Conservation (phyloP, 2,329 filamentous ascomycete genomes). For the Penicillium rolfsii region DNA sequence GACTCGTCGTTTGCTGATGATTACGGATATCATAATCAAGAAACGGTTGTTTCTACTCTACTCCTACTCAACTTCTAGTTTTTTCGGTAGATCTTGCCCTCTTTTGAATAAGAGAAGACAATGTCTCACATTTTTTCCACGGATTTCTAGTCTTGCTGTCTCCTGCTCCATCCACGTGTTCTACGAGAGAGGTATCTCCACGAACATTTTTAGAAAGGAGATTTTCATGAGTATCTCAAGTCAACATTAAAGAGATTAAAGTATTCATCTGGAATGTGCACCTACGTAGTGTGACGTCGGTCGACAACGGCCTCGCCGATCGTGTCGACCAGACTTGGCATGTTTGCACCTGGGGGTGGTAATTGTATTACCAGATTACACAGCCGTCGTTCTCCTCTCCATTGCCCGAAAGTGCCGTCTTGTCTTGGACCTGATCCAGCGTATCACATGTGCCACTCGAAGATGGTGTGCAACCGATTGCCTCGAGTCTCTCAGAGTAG, state of each 20-base stretch:
- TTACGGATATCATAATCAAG: conserved; percentile 17
- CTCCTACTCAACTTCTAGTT: no score
- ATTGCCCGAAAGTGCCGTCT: not conserved
- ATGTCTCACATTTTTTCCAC: not conserved
- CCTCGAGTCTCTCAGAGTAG: not conserved
- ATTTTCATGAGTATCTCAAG: not conserved
- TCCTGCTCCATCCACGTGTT: not conserved
- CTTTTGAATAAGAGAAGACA: not conserved
- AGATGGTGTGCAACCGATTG: no score
- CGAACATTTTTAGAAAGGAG: not conserved
- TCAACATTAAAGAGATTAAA: not conserved
- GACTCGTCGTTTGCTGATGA: conserved; percentile 12
- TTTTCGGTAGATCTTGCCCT: not conserved
- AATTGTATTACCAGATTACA: conserved; percentile 12
- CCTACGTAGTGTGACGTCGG: conserved; percentile 7
- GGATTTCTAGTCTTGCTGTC: not conserved
- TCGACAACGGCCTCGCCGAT: conserved; percentile 13
- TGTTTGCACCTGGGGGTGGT: conserved; percentile 27
- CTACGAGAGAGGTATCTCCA: not conserved
- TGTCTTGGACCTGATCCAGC: not conserved
- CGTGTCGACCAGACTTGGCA: conserved; percentile 26
- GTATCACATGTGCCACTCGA: conserved; percentile 5
- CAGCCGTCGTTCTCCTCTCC: not conserved
- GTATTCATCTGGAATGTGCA: conserved; percentile 1
- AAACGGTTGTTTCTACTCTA: not conserved